Evolutionary conservation across 1,284 basidiomycete species (phyloP).

Genomic region (Malassezia brasiliensis): DNA sequence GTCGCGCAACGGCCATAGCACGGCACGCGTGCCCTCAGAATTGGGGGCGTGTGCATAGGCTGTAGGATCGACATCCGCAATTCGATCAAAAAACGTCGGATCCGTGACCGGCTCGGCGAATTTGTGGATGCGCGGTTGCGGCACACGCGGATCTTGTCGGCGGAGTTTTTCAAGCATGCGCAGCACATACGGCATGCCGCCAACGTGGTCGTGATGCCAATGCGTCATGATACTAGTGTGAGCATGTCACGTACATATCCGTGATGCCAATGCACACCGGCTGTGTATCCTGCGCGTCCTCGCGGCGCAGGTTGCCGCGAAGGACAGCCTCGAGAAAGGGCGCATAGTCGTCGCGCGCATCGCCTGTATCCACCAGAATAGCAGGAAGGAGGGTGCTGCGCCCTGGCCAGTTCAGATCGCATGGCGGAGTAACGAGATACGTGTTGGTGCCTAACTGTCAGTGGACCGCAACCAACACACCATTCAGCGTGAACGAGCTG

Average conservation of each 20-base stretch:
- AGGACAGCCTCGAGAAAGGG: slow-evolving; percentile 60
- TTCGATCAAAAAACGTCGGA: slow-evolving; percentile 72
- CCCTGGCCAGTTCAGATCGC: slow-evolving; percentile 28
- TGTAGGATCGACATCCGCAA: slow-evolving; percentile 65
- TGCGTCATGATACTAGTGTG: slow-evolving; percentile 74
- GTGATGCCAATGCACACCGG: slow-evolving; percentile 26
- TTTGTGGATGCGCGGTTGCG: slow-evolving; percentile 51
- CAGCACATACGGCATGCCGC: slow-evolving; percentile 66
- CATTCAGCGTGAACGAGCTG: slow-evolving; percentile 81
- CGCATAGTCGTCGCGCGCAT: slow-evolving; percentile 63
- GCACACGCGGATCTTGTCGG: slow-evolving; percentile 21
- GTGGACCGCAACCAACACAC: slow-evolving; percentile 46
- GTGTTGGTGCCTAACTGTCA: slow-evolving; percentile 67
- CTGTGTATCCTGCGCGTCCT: slow-evolving; percentile 21
- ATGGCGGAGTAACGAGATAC: slow-evolving; percentile 58
- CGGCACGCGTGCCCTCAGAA: slow-evolving; percentile 20
- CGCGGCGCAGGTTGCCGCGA: slow-evolving; percentile 21
- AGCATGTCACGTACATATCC: slow-evolving; percentile 22
- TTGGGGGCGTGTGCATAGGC: slow-evolving; percentile 55
- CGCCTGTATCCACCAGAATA: slow-evolving; percentile 79
- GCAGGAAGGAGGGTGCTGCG: slow-evolving; percentile 55
- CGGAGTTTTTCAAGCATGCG: slow-evolving; percentile 55
- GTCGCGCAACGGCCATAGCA: slow-evolving; percentile 19
- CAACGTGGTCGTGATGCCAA: slow-evolving; percentile 76
- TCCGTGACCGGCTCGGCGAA: slow-evolving; percentile 38